Base-by-base conservation (phyloP, 2,329 filamentous ascomycete genomes). In the Trichophyton simii region DNA sequence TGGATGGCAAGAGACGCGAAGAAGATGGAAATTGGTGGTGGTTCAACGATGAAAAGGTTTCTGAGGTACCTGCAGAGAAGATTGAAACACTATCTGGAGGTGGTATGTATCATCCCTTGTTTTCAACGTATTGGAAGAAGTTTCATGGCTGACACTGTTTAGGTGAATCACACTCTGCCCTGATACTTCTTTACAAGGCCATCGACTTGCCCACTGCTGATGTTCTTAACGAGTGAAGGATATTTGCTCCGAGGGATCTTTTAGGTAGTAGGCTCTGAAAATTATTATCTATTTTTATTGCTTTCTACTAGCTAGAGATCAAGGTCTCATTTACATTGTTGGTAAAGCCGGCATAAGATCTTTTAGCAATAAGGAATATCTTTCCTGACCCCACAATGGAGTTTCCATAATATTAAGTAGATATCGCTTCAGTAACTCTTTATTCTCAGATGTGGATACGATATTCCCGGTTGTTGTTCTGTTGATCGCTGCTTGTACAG, bases 11-110 rank as follows among this genome's bases (percentile, higher is more conserved):
- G 78, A 80, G 84, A 69, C 84, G 83, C 60, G 85, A 88, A 70
- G 90, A 95, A 71, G 90, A 95, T 71, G 91, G 89, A 67, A 96
- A 91, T 69, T 99, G 94, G 94, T 99, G 94, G 92, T 99, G 94
- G 92, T 99, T 99, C 82, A 97, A 99, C 74, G 94, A 99, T 70
- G 92, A 99, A 72, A 95, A 91, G 78, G 94, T 99, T 38, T 85
- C 87, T 13, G 94, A 99, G 78, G 94, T 99, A 31, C 85, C 89
- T 15, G 80, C 84, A 28, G 92, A 97, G 68, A 94, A 95, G 79
- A 95, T 99, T 66, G 88, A 92, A 72, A 87, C 86, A 2, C 81
- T 99, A 59, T 83, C 91, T 58, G 95, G 94, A 63, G 94, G 95
- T 70, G 92, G 91, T 84, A 73, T 73, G 80, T 71, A 41, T 34